Evolutionary conservation across 495 filamentous ascomycete genomes (phyloP).

Genomic region (Saxophila tyrrhenica): DNA sequence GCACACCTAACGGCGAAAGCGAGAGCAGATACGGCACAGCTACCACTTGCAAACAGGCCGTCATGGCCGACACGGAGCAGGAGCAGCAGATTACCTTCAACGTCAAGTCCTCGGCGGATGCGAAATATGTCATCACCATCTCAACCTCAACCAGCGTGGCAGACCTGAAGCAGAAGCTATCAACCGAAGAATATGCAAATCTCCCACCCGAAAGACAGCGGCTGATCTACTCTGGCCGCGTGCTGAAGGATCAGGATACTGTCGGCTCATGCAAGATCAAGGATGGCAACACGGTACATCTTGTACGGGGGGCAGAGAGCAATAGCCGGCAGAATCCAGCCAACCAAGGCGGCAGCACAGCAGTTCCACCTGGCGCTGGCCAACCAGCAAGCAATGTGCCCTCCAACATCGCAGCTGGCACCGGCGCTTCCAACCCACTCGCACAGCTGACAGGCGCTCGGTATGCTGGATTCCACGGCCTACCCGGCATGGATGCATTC

Average conservation of each 20-base stretch:
- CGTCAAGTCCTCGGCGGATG: constrained; percentile 82
- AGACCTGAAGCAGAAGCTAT: constrained; percentile 82
- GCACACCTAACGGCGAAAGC: too few relatives aligned
- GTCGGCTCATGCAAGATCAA: constrained; percentile 87
- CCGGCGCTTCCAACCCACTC: constrained; percentile 71
- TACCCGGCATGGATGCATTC: constrained; percentile 83
- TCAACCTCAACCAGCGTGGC: constrained; percentile 62
- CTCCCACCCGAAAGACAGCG: constrained; percentile 78
- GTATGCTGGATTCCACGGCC: constrained; percentile 81
- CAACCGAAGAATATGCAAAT: constrained; percentile 66
- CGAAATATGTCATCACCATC: constrained; percentile 70
- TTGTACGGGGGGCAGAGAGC: constrained; percentile 91
- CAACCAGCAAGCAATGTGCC: constrained; percentile 55
- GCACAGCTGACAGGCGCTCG: constrained; percentile 86
- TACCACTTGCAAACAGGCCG: background rate
- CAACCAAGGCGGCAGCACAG: constrained; percentile 36
- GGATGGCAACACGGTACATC: constrained; percentile 85
- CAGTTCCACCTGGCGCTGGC: constrained; percentile 41
- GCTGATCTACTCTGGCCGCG: constrained; percentile 92
- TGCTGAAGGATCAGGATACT: constrained; percentile 86
- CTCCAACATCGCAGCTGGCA: constrained; percentile 82
- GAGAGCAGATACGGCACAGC: background rate
- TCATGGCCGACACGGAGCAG: constrained; percentile 21
- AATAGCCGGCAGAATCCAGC: constrained; percentile 59
- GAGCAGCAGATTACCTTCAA: constrained; percentile 73